These are phyloP conservation scores for Moringa oleifera DNA, from an alignment of 345 rosid species.

Conservation along the genomic window DNA sequence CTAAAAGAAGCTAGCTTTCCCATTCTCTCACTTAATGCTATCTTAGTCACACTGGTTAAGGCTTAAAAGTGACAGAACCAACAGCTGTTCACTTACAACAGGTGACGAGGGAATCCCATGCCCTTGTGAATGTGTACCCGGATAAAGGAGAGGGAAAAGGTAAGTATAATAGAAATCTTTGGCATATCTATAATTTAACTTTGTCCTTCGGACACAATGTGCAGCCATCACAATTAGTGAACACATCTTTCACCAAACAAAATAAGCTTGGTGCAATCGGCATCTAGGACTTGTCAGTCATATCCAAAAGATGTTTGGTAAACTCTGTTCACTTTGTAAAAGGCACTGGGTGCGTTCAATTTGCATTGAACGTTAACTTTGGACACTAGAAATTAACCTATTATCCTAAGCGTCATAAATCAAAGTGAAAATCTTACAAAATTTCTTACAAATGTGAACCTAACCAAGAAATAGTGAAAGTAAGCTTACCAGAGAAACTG, in stretches of 20 bases:
- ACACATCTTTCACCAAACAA: background rate
- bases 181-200: background rate
- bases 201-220: too few relatives aligned
- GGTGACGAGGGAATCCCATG: conserved; percentile 42
- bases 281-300: background rate
- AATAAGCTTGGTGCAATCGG: background rate
- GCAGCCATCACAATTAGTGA: background rate
- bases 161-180: background rate
- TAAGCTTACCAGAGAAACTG: conserved; percentile 57
- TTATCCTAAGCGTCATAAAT: background rate
- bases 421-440: background rate
- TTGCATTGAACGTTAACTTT: conserved; percentile 1
- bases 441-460: background rate
- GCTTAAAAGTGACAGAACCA: background rate
- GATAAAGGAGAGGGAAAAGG: background rate
- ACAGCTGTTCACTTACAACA: conserved; percentile 53
- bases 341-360: background rate
- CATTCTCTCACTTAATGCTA: too few relatives aligned
- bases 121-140: conserved; percentile 49
- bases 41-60: background rate
- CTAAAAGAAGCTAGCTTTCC: background rate
- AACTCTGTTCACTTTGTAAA: background rate
- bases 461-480: background rate
- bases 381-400: background rate
- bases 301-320: background rate